Percentiles rank a stretch among this genome's conserved stretches.
Conservation (phyloP, 768 basidiomycete species). For the Suillus discolor region DNA sequence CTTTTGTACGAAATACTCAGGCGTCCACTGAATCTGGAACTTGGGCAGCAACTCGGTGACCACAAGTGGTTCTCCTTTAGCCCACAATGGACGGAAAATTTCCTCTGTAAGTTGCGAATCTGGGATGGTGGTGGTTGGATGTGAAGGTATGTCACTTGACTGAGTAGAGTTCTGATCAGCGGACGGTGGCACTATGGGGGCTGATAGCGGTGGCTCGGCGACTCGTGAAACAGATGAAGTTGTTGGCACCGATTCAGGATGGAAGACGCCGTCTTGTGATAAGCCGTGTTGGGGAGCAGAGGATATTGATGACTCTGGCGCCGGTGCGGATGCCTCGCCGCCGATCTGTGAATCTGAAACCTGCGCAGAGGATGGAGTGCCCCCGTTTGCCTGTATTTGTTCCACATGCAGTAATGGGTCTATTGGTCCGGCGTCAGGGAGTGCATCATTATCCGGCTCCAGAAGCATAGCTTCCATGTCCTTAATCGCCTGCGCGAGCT, state of each 20-base stretch:
- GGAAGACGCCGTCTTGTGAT: neutral
- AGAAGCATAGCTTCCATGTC: constrained; percentile 66
- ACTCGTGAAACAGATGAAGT: neutral
- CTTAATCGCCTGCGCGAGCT: constrained; percentile 63
- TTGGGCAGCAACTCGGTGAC: constrained; percentile 66
- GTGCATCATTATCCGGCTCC: constrained; percentile 31
- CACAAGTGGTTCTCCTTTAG: constrained; percentile 72
- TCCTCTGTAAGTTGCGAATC: constrained; percentile 55
- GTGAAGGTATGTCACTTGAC: constrained; percentile 44
- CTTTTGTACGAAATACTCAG: constrained; percentile 74
- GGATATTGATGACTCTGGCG: neutral
- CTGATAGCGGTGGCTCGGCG: neutral
- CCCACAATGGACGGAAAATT: constrained; percentile 73
- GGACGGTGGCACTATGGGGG: constrained; percentile 12
- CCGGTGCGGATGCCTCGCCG: neutral
- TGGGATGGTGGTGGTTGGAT: constrained; percentile 47
- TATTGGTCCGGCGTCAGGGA: constrained; percentile 26
- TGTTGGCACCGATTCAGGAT: neutral
- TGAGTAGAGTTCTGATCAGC: constrained; percentile 13
- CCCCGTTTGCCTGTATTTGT: constrained; percentile 10
- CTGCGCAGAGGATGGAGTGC: neutral
- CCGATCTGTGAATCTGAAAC: neutral
- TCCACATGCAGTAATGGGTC: constrained; percentile 31
- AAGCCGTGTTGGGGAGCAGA: neutral
- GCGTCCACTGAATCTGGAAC: constrained; percentile 77